Evolutionary conservation across 202 grass and related monocot genomes (phyloP), one percentile per base, ranked within the genome.

Genomic region (Carex arenaria): DNA sequence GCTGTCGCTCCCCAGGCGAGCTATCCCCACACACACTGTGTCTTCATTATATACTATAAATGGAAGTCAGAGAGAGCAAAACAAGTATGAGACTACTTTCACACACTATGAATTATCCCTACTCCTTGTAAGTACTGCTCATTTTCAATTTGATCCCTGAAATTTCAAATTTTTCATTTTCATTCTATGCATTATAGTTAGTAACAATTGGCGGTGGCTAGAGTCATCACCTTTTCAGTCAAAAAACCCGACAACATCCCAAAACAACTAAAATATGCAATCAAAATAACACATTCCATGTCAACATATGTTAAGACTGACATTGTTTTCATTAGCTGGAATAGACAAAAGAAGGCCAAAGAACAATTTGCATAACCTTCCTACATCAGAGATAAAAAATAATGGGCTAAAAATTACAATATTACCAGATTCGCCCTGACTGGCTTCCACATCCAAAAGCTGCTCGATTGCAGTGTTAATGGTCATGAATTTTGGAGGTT

Each of bases 401-500:
- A 30, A 76, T 34, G 10, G 3, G 28, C 4, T 45, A 15, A 56
- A 84, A 52, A 10, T 52, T 47, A 49, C 8, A 20, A 64, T 68
- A 53, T 17, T 89, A 98, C 96, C 93, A 82, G 86, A 93, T 92
- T 84, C 91, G 0, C 78, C 83, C 72, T 47, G 68, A 2, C 49
- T 13, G 74, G 70, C 88, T 87, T 92, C 91, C 38, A 95, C 85
- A 87, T 98, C 93, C 86, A 98, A 92, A 80, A 98, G 89, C 64
- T 95, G 93, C 85, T 88, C 85, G 85, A 98, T 92, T 67, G 96
- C 96, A 52, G 89, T 98, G 81, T 92, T 93, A 32, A 98, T 89
- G 1, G 88, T 92, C 91, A 98, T 98, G 86, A 93, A 95, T 80
- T 83, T 90, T 85, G 96, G 81, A 85, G 91, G 89, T 86, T 98